phyloP scores from a whole-genome alignment of 306 rosid species.

The Sindora glabra region DNA sequence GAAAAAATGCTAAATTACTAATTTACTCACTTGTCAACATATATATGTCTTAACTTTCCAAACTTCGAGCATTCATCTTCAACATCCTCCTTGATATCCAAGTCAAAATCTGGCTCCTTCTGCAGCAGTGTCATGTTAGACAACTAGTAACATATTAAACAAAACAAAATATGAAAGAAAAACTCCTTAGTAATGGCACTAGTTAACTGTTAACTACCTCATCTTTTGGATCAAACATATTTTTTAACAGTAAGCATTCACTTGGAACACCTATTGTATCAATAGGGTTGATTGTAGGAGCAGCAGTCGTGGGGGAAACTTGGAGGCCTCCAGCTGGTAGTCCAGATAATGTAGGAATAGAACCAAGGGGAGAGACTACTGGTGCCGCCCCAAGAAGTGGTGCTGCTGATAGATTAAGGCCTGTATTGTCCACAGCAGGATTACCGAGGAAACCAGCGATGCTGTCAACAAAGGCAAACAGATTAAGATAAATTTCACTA shows the following conservation, averaged over 20 bases:
- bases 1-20: neutral
- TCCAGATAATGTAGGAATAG: constrained; percentile 50
- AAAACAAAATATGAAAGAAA: neutral
- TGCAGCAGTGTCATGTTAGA: constrained; percentile 27
- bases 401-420: constrained; percentile 36
- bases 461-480: constrained; percentile 32
- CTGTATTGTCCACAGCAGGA: constrained; percentile 39
- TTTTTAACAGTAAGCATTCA: constrained; percentile 71
- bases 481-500: constrained; percentile 15
- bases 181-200: neutral
- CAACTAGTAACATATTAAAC: constrained; percentile 9
- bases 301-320: constrained; percentile 41
- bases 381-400: constrained; percentile 36
- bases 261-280: constrained; percentile 81
- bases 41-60: constrained; percentile 65
- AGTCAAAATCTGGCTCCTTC: constrained; percentile 74
- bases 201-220: constrained; percentile 56
- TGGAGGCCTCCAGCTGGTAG: constrained; percentile 55
- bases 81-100: constrained; percentile 90
- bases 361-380: constrained; percentile 27
- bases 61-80: constrained; percentile 82
- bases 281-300: constrained; percentile 29
- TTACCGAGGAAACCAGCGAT: constrained; percentile 49
- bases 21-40: constrained; percentile 73
- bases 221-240: constrained; percentile 85